Evolutionary conservation across 441 rosid genomes (phyloP).

Genomic region (Brassica balearica): DNA sequence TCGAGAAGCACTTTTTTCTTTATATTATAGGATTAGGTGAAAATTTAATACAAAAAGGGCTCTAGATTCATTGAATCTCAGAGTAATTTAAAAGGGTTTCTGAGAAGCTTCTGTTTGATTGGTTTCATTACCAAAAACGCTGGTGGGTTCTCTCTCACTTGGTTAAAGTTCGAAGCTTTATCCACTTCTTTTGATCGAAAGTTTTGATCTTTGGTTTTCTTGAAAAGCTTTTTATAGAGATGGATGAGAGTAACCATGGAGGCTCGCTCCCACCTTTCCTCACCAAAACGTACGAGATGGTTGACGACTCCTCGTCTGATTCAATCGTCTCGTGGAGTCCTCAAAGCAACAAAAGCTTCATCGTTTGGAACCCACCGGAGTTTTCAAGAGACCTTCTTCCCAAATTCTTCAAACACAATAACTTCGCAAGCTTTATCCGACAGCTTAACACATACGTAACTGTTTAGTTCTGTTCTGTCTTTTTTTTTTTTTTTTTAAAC

Average conservation of each 20-base stretch:
- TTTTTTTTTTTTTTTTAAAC: not conserved
- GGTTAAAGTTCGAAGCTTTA: slow-evolving; percentile 25
- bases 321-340: slow-evolving; percentile 83
- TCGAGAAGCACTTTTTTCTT: too few species aligned
- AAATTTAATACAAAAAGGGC: not conserved
- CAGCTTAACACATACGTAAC: slow-evolving; percentile 99
- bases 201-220: not conserved
- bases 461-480: not conserved
- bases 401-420: slow-evolving; percentile 85
- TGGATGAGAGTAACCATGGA: slow-evolving; percentile 71
- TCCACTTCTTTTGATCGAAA: not conserved
- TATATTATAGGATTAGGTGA: too few species aligned
- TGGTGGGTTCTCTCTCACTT: slow-evolving; percentile 19
- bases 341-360: slow-evolving; percentile 69
- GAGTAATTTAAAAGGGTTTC: not conserved
- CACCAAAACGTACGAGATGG: slow-evolving; percentile 89
- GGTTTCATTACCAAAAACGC: not conserved
- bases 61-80: not conserved
- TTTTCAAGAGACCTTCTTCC: slow-evolving; percentile 86
- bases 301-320: slow-evolving; percentile 80
- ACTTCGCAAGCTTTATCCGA: slow-evolving; percentile 95
- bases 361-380: slow-evolving; percentile 86
- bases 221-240: slow-evolving; percentile 35
- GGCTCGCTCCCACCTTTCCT: slow-evolving; percentile 93
- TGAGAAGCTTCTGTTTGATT: not conserved